Evolutionary conservation across 768 basidiomycete species (phyloP).

Genomic region (Steccherinum ochraceum): DNA sequence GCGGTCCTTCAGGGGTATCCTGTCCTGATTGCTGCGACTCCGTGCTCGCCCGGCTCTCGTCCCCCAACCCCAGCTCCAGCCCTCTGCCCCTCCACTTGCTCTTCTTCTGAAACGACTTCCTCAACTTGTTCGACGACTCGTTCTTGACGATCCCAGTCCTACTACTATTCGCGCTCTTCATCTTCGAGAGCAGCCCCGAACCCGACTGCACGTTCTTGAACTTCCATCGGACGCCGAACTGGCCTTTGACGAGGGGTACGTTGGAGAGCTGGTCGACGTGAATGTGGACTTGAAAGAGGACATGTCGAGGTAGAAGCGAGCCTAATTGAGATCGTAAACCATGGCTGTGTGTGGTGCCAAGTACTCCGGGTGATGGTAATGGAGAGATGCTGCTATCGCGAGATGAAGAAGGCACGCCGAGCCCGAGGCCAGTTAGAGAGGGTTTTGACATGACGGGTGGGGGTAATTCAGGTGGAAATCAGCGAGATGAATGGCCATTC

Average conservation of each 20-base stretch:
- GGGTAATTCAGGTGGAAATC: too few relatives aligned
- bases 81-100: slow-evolving; percentile 15
- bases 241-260: slow-evolving; percentile 65
- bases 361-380: background rate
- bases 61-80: slow-evolving; percentile 10
- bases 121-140: background rate
- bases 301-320: slow-evolving; percentile 58
- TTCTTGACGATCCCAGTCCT: slow-evolving; percentile 7
- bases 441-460: background rate
- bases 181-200: slow-evolving; percentile 38
- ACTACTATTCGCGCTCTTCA: slow-evolving; percentile 22
- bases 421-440: background rate
- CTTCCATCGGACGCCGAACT: slow-evolving; percentile 68
- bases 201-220: slow-evolving; percentile 49
- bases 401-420: background rate
- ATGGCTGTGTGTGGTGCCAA: slow-evolving; percentile 2
- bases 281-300: slow-evolving; percentile 56
- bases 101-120: too few relatives aligned
- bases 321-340: slow-evolving; percentile 51
- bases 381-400: background rate
- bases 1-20: background rate
- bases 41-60: background rate
- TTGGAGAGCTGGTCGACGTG: slow-evolving; percentile 62
- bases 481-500: too few relatives aligned
- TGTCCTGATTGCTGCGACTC: background rate